Evolutionary conservation across 2,329 filamentous ascomycete species (phyloP), one percentile per base, ranked within the genome.

Genomic region (Penicillium sp.): DNA sequence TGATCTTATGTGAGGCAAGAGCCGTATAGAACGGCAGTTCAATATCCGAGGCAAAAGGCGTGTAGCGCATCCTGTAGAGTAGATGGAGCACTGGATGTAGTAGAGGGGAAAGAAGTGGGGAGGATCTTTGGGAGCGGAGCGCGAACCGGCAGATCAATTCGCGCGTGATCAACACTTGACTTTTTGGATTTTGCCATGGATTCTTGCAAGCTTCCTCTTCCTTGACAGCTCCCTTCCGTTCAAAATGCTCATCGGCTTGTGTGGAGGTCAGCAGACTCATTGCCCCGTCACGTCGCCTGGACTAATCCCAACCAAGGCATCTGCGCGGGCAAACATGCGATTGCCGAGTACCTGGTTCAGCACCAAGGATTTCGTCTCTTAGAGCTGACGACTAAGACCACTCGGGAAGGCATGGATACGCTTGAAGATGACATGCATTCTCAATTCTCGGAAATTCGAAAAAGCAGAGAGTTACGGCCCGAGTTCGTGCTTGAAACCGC

Each of bases 21-120:
- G 87, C 82, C 30, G 85, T 84, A 62, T 95, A 98, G 67, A 98
- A 98, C 30, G 88, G 86, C 29, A 96, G 75, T 62, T 98, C 92
- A 59, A 96, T 88, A 67, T 95, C 87, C 32, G 90, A 95, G 27
- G 82, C 79, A 72, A 95, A 96, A 1, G 90, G 83, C 44, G 87
- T 86, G 66, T 89, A 98, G 70, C 82, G 79, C 62, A 85, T 72
- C 39, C 51, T 63, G 47, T 11, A 4, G 25, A 11, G 10, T 4
- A 27, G 25, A 27, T 27, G 13, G 29, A 29, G 12, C 6, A 15
- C 13, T 14, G 12, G 23, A 28, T 22, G 29, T 10, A 15, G n/a
- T 10, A 34, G 37, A 34, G 31, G 37, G 20, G 26, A 16, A 39
- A 39, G 36, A 33, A 30, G 37, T 23, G 30, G 13, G 6, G 28